Conservation (phyloP, 2,329 filamentous ascomycete species). For the Westerdykella aurantiaca region DNA sequence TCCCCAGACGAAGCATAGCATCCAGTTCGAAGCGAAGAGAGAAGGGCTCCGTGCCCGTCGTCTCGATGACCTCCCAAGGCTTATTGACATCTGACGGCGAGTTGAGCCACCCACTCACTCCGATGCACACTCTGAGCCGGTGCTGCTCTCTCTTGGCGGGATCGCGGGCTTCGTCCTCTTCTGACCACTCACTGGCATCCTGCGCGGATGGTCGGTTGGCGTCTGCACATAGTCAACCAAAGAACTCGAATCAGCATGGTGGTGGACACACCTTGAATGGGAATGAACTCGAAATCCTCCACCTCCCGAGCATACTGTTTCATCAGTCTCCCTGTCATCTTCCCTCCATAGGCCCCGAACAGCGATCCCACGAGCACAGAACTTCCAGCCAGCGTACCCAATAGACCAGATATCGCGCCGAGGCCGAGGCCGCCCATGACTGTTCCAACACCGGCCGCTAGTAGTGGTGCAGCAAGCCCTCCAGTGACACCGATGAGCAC, state of each 20-base stretch:
- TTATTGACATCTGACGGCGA: conserved; percentile 62
- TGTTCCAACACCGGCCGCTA: conserved; percentile 70
- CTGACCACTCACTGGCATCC: conserved; percentile 19
- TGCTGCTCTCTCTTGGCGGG: conserved; percentile 26
- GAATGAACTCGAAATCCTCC: conserved; percentile 82
- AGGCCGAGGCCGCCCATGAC: conserved; percentile 72
- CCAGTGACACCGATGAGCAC: conserved; percentile 74
- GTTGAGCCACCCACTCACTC: conserved; percentile 73
- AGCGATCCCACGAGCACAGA: conserved; percentile 72
- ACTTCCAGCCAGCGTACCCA: conserved; percentile 75
- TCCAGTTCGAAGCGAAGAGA: conserved; percentile 76
- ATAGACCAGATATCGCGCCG: conserved; percentile 66
- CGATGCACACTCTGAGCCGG: conserved; percentile 66
- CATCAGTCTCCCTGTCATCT: conserved; percentile 78
- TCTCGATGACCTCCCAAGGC: conserved; percentile 71
- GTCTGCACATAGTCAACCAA: conserved; percentile 9
- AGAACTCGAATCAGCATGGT: neutral
- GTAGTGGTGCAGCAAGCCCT: conserved; percentile 68
- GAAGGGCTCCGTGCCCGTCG: conserved; percentile 65
- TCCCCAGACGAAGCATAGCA: conserved; percentile 68
- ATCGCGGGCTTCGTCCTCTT: conserved; percentile 21
- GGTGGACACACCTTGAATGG: conserved; percentile 48
- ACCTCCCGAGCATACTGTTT: conserved; percentile 77
- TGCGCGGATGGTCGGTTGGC: conserved; percentile 18
- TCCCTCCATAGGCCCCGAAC: conserved; percentile 81